Percentiles rank a stretch among this genome's conserved stretches.
Evolutionary conservation across 2,329 filamentous ascomycete species (phyloP).

Genomic region (Hawksworthiomyces lignivorus): DNA sequence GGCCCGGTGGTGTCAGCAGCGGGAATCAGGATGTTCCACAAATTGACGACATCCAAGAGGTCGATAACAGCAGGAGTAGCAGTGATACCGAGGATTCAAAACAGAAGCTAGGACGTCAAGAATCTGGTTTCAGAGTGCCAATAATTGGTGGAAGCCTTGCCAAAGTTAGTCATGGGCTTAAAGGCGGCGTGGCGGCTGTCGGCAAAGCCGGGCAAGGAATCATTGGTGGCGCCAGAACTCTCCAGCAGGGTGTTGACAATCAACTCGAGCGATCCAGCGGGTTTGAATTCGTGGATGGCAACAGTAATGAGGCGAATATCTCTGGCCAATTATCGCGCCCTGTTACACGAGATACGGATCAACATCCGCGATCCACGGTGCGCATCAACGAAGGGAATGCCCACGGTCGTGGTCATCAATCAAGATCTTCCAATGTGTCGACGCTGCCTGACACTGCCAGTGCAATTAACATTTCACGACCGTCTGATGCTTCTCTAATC

Average conservation of each 20-base stretch:
- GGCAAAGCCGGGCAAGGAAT: slow-evolving; percentile 38
- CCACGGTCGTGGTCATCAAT: background rate
- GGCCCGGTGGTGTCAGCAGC: slow-evolving; percentile 39
- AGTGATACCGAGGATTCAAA: slow-evolving; percentile 9
- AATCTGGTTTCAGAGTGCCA: slow-evolving; percentile 23
- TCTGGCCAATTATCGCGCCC: slow-evolving; percentile 1
- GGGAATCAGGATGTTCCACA: slow-evolving; percentile 49
- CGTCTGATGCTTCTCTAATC: slow-evolving; percentile 21
- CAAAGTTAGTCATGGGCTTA: slow-evolving; percentile 44
- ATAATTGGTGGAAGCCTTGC: slow-evolving; percentile 30
- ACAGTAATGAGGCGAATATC: background rate
- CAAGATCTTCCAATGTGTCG: background rate
- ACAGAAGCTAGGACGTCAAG: slow-evolving; percentile 7
- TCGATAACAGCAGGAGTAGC: slow-evolving; percentile 12
- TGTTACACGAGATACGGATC: slow-evolving; percentile 16
- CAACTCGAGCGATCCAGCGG: slow-evolving; percentile 49
- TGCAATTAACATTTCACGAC: slow-evolving; percentile 17
- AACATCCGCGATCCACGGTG: slow-evolving; percentile 14
- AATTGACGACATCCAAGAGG: slow-evolving; percentile 24
- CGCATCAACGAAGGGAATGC: slow-evolving; percentile 19
- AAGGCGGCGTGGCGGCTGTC: slow-evolving; percentile 34
- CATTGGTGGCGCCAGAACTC: slow-evolving; percentile 37
- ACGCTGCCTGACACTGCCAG: background rate
- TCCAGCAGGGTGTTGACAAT: slow-evolving; percentile 42
- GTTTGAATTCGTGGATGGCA: slow-evolving; percentile 31